These are phyloP conservation scores for Colletotrichum higginsianum DNA, from an alignment of 2,329 filamentous ascomycete genomes.

Conservation along the genomic window DNA sequence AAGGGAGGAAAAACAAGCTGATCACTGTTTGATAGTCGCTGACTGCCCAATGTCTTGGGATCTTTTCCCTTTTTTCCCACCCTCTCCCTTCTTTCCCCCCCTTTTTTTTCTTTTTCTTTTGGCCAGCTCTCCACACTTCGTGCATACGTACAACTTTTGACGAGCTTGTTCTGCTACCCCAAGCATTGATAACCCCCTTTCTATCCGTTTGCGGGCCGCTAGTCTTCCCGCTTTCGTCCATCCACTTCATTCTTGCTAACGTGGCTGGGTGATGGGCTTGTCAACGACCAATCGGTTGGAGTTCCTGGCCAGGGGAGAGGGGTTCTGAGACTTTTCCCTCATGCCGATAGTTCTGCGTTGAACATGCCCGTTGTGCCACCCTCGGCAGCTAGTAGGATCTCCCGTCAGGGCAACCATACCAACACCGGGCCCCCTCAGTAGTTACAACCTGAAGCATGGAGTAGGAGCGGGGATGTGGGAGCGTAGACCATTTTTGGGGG, in stretches of 20 bases:
- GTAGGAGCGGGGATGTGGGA: no score
- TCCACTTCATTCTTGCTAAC: neutral
- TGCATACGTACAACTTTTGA: neutral
- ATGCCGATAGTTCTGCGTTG: neutral
- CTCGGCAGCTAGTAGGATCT: neutral
- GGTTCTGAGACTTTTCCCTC: neutral
- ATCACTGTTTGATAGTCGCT: neutral
- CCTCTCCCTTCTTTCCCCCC: neutral
- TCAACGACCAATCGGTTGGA: constrained; percentile 5
- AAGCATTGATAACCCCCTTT: neutral
- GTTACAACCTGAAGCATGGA: neutral
- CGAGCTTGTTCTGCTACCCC: neutral
- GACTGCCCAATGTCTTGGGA: neutral
- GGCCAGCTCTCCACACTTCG: constrained; percentile 1
- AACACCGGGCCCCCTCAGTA: neutral
- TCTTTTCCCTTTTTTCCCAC: neutral
- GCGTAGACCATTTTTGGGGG: neutral
- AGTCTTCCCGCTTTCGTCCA: constrained; percentile 16
- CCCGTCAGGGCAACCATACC: neutral
- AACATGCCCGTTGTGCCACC: neutral
- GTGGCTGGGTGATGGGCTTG: neutral
- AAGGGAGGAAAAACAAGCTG: neutral
- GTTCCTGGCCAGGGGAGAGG: neutral
- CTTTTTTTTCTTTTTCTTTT: neutral
- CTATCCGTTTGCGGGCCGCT: constrained; percentile 28